A percentile compares a stretch with the other conserved stretches of the same genome.
phyloP scores from a whole-genome alignment of 2,329 filamentous ascomycete genomes.

The Colletotrichum viniferum region DNA sequence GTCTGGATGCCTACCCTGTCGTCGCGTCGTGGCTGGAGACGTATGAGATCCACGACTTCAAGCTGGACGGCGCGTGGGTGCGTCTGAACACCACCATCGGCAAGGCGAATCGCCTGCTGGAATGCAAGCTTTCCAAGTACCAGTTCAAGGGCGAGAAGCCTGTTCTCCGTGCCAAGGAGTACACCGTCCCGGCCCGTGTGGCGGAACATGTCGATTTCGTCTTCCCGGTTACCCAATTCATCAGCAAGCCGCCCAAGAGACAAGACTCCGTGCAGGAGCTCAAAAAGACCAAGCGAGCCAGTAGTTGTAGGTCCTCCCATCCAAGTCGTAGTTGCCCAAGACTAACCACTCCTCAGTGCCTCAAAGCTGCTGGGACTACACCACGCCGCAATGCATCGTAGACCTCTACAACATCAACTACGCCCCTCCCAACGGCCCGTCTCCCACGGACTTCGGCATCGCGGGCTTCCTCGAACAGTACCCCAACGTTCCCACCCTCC shows the following conservation, averaged over 20 bases:
- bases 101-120: constrained; percentile 43
- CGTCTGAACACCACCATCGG: constrained; percentile 44
- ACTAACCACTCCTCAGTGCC: neutral
- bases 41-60: constrained; percentile 37
- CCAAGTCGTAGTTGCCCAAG: neutral
- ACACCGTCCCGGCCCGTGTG: constrained; percentile 47
- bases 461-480: constrained; percentile 4
- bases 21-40: constrained; percentile 47
- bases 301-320: neutral
- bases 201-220: constrained; percentile 47
- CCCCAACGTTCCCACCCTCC: neutral
- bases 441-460: constrained; percentile 2
- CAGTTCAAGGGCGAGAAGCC: constrained; percentile 39
- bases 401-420: constrained; percentile 51
- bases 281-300: neutral
- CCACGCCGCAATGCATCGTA: constrained; percentile 45
- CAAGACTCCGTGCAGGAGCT: constrained; percentile 25
- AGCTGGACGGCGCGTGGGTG: constrained; percentile 44
- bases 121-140: constrained; percentile 45
- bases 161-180: constrained; percentile 48
- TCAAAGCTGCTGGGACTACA: constrained; percentile 19
- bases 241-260: constrained; percentile 39
- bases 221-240: constrained; percentile 54
- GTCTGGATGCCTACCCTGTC: constrained; percentile 32
- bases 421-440: constrained; percentile 10